These are phyloP conservation scores for Fistulinella prunicolor DNA, from an alignment of 768 basidiomycete genomes.

Conservation along the genomic window DNA sequence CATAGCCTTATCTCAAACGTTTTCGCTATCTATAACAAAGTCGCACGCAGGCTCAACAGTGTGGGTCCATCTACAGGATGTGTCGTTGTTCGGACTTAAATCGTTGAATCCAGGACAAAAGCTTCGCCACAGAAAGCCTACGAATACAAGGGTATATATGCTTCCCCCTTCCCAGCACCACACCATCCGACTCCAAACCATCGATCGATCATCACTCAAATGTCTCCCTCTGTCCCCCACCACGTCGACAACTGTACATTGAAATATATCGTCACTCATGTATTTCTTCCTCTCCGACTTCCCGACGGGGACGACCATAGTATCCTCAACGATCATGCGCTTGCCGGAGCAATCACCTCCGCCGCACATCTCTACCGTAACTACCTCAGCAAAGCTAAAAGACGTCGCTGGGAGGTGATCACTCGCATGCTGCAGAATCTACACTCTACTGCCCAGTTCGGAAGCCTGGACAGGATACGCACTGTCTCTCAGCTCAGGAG, in stretches of 20 bases:
- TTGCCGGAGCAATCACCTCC: conserved; percentile 21
- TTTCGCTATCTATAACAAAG: background rate
- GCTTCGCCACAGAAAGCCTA: too few relatives aligned
- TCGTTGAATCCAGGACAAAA: too few relatives aligned
- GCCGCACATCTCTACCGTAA: conserved; percentile 20
- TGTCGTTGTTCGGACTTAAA: too few relatives aligned
- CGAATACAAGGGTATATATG: too few relatives aligned
- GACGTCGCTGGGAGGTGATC: conserved; percentile 26
- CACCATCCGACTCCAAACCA: background rate
- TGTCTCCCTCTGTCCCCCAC: background rate
- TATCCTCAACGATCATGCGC: conserved; percentile 22
- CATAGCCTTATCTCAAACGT: too few relatives aligned
- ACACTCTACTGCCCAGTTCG: background rate
- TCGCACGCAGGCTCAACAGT: too few relatives aligned
- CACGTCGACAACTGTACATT: background rate
- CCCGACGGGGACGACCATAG: conserved; percentile 32
- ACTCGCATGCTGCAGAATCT: conserved; percentile 24
- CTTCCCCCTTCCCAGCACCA: background rate
- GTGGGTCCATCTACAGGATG: too few relatives aligned
- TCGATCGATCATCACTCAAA: background rate
- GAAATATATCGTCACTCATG: conserved; percentile 37
- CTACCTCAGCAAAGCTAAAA: conserved; percentile 1
- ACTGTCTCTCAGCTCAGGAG: conserved; percentile 12
- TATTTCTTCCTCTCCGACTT: conserved; percentile 40
- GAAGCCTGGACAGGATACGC: background rate